Evolutionary conservation across 371 early-diverging fungal species (phyloP), one percentile per base, ranked within the genome.

Genomic region (Quaeritorhiza haematococci): DNA sequence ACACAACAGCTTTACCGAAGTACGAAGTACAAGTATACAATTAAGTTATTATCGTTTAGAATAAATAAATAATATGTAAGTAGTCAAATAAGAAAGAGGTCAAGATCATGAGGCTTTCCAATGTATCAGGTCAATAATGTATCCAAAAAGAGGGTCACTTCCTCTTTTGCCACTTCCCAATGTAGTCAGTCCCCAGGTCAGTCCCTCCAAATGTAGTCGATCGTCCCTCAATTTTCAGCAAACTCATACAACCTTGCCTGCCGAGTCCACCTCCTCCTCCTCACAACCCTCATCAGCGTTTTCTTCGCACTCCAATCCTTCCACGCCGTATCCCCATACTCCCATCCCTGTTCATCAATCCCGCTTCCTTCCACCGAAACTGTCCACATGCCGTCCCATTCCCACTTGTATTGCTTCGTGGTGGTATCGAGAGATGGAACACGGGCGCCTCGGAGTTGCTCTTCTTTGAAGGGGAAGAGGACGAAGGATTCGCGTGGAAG

Each of bases 301-400:
- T 55, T 64, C 21, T 56, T 49, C 33, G 43, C 51, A 48, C 56
- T 64, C 59, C 59, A 64, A 19, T 54, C 59, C 17, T 49, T 35
- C 64, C 64, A 64, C 29, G 56, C 55, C 30, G 54, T 59, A 35
- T 64, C 64, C 3, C 51, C 64, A 33, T 64, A 64, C 21, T 35
- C 45, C 64, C 64, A 64, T 7, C 64, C 64, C 21, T 64, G 56
- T 27, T 42, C 52, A 41, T 62, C 62, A 4, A 19, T 38, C 10
- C 23, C 28, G 15, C 54, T 48, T 13, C 43, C 43, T 23, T 47
- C 47, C 24, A 46, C 45, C 28, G 55, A 54, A 10, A 64, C 52
- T n/a, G 29, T 30, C 64, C 64, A 64, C 2, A 38, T 21, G 0
- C 56, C 55, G 33, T 64, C 64, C 64, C 64, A 64, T 27, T 56